A percentile compares a stretch with the other conserved stretches of the same genome.
Evolutionary conservation across 169 alveolate genomes (phyloP).

Genomic region (Cryptosporidium felis): DNA sequence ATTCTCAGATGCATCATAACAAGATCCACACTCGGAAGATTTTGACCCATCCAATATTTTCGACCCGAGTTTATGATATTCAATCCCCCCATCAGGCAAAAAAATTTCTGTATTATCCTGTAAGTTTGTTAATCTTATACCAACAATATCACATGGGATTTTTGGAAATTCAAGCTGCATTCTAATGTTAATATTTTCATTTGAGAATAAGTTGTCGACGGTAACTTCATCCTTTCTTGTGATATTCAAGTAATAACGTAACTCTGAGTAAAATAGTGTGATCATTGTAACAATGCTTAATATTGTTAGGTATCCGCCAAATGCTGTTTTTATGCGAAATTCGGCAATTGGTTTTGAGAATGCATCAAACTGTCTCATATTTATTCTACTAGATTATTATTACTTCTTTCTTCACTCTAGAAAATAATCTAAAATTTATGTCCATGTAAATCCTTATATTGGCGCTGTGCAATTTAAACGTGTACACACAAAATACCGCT

Average conservation of each 20-base stretch:
- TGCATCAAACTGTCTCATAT: conserved; percentile 68
- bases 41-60: background rate
- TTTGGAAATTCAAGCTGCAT: conserved; percentile 59
- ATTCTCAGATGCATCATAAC: conserved; percentile 46
- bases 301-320: conserved; percentile 62
- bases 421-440: background rate
- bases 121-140: conserved; percentile 14
- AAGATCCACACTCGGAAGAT: conserved; percentile 23
- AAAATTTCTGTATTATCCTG: conserved; percentile 52
- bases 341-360: conserved; percentile 66
- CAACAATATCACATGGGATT: conserved; percentile 54
- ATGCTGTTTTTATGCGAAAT: conserved; percentile 68
- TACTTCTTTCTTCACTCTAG: background rate
- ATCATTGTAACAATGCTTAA: conserved; percentile 39
- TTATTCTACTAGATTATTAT: background rate
- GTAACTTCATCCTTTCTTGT: conserved; percentile 63
- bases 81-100: conserved; percentile 26
- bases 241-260: conserved; percentile 31
- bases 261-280: conserved; percentile 52
- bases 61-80: background rate
- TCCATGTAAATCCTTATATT: background rate
- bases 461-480: background rate
- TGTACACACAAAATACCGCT: background rate
- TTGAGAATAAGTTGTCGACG: conserved; percentile 23
- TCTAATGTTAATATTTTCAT: conserved; percentile 22